Evolutionary conservation across 495 filamentous ascomycete genomes (phyloP).

Genomic region (Lophiotrema nucula): DNA sequence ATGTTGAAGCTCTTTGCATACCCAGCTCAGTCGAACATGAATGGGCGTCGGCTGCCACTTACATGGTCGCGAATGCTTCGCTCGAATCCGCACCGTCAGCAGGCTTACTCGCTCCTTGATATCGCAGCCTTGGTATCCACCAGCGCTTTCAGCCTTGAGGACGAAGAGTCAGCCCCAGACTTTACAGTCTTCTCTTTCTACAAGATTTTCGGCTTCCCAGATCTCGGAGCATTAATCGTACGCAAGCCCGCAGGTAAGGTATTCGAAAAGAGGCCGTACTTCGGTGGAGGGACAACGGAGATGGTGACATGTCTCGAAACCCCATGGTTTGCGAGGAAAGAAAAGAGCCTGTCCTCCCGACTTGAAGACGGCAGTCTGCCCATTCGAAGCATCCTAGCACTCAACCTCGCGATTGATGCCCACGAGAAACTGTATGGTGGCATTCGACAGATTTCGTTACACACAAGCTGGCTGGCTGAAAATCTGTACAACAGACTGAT

Average conservation of each 20-base stretch:
- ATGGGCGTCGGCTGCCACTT: constrained; percentile 64
- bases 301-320: constrained; percentile 60
- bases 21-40: constrained; percentile 80
- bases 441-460: constrained; percentile 60
- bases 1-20: constrained; percentile 61
- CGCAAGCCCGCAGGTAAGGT: constrained; percentile 61
- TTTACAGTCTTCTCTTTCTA: constrained; percentile 73
- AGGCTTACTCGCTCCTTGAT: constrained; percentile 64
- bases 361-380: constrained; percentile 78
- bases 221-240: constrained; percentile 70
- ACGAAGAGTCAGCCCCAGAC: constrained; percentile 63
- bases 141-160: constrained; percentile 59
- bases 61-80: constrained; percentile 48
- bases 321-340: constrained; percentile 65
- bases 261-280: constrained; percentile 64
- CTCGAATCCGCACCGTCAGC: constrained; percentile 6
- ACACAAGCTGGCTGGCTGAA: constrained; percentile 58
- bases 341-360: constrained; percentile 58
- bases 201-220: constrained; percentile 81
- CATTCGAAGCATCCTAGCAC: constrained; percentile 73
- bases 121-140: constrained; percentile 72
- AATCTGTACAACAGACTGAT: constrained; percentile 53
- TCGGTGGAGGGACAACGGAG: constrained; percentile 64
- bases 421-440: constrained; percentile 62
- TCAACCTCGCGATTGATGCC: constrained; percentile 66